Conservation (phyloP, 768 basidiomycete genomes). For the Epithele typhae region DNA sequence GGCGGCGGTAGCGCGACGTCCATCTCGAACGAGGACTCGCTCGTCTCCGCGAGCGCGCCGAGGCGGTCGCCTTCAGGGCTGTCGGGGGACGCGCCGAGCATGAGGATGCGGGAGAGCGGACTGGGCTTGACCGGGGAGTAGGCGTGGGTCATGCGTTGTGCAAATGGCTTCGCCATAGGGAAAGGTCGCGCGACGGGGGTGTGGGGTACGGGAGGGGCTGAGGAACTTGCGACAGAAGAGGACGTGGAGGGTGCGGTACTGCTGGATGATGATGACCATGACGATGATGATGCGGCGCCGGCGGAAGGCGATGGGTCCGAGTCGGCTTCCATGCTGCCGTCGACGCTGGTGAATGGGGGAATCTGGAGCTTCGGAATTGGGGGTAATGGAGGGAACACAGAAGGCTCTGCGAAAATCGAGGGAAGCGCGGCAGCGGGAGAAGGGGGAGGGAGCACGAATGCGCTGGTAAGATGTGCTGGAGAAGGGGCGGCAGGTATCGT, state of each 20-base stretch:
- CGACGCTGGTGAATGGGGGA: constrained; percentile 5
- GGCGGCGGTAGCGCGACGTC: constrained; percentile 15
- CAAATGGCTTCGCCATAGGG: constrained; percentile 69
- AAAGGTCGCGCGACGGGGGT: constrained; percentile 42
- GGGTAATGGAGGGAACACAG: constrained; percentile 22
- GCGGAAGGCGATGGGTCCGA: background rate
- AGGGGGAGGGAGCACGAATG: constrained; percentile 76
- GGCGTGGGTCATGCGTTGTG: constrained; percentile 67
- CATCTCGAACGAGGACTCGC: constrained; percentile 14
- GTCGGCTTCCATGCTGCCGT: constrained; percentile 6
- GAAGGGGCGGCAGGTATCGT: constrained; percentile 22
- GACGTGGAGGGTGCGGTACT: background rate
- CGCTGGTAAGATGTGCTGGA: constrained; percentile 53
- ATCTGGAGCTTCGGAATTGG: constrained; percentile 18
- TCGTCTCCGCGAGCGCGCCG: constrained; percentile 17
- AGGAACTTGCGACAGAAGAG: background rate
- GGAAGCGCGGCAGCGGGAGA: constrained; percentile 67
- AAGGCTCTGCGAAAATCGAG: constrained; percentile 37
- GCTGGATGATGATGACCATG: background rate
- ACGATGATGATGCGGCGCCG: background rate
- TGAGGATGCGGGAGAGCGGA: constrained; percentile 74
- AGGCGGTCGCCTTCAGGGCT: constrained; percentile 18
- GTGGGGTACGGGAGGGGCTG: constrained; percentile 15
- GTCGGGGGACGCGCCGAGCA: constrained; percentile 53
- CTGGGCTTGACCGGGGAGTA: constrained; percentile 81